These are phyloP conservation scores for Arachnomyces sp. DNA, from an alignment of 2,329 filamentous ascomycete species.

Conservation along the genomic window DNA sequence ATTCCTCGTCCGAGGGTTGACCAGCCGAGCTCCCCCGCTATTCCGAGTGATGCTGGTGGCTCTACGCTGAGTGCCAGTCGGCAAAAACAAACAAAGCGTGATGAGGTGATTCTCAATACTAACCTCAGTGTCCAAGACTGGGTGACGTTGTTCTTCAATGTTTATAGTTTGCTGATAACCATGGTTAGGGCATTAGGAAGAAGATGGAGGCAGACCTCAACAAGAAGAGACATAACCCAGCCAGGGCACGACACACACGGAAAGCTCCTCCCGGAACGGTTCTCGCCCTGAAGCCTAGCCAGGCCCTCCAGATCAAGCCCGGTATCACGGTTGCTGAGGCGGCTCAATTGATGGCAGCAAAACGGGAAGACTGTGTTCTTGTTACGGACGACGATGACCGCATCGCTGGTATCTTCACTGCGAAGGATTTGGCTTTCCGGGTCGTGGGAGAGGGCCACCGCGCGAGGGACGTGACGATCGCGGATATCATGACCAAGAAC, in stretches of 20 bases:
- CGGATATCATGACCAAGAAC: slow-evolving; percentile 99
- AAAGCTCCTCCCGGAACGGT: slow-evolving; percentile 96
- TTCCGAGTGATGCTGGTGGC: slow-evolving; percentile 45
- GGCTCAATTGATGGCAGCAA: slow-evolving; percentile 96
- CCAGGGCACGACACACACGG: slow-evolving; percentile 72
- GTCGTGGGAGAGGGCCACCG: slow-evolving; percentile 89
- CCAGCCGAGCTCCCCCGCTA: slow-evolving; percentile 26
- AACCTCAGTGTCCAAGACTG: background rate
- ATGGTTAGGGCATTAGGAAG: slow-evolving; percentile 74
- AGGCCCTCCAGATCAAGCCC: slow-evolving; percentile 95
- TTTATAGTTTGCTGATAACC: slow-evolving; percentile 12
- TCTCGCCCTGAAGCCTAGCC: slow-evolving; percentile 88
- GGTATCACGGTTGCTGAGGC: slow-evolving; percentile 89
- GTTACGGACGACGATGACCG: slow-evolving; percentile 97
- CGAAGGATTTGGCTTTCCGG: slow-evolving; percentile 95
- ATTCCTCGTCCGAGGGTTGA: slow-evolving; percentile 59
- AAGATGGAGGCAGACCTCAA: slow-evolving; percentile 96
- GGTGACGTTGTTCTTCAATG: background rate
- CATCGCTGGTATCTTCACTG: slow-evolving; percentile 97
- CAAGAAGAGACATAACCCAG: slow-evolving; percentile 84
- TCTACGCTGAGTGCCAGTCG: slow-evolving; percentile 85
- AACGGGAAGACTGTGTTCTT: slow-evolving; percentile 94
- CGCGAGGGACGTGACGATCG: slow-evolving; percentile 82
- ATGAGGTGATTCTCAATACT: slow-evolving; percentile 65
- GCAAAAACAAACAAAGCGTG: slow-evolving; percentile 92